These are phyloP conservation scores for Acrocalymma vagum DNA, from an alignment of 2,329 filamentous ascomycete species.

Conservation along the genomic window DNA sequence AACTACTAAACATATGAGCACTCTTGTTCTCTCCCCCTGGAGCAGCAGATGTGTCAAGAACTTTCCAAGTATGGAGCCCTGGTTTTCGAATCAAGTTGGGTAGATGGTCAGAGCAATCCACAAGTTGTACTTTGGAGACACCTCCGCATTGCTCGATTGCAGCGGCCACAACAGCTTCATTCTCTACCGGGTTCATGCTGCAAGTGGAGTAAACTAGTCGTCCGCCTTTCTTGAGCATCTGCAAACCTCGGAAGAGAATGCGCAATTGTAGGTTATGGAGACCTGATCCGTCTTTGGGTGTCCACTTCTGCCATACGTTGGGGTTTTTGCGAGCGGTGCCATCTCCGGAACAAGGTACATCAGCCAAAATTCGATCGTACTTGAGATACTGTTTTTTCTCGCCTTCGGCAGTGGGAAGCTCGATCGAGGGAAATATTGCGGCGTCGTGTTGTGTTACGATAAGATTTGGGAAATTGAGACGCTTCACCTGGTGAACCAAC, in stretches of 20 bases:
- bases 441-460: slow-evolving; percentile 98
- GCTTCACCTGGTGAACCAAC: slow-evolving; percentile 97
- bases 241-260: slow-evolving; percentile 89
- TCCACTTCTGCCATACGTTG: slow-evolving; percentile 96
- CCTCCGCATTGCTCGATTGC: slow-evolving; percentile 93
- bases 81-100: slow-evolving; percentile 78
- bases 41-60: slow-evolving; percentile 66
- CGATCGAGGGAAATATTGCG: slow-evolving; percentile 92
- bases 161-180: slow-evolving; percentile 88
- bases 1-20: slow-evolving; percentile 79
- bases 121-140: slow-evolving; percentile 77
- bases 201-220: slow-evolving; percentile 98
- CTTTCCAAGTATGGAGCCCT: slow-evolving; percentile 83
- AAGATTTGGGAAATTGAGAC: slow-evolving; percentile 93
- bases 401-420: slow-evolving; percentile 70
- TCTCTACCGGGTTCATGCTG: slow-evolving; percentile 98
- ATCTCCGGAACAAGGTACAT: slow-evolving; percentile 96
- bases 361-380: slow-evolving; percentile 94
- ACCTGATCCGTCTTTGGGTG: slow-evolving; percentile 83
- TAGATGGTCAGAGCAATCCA: slow-evolving; percentile 83
- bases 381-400: slow-evolving; percentile 80
- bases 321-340: slow-evolving; percentile 93
- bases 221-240: slow-evolving; percentile 95
- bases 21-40: slow-evolving; percentile 68
- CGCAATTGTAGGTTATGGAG: slow-evolving; percentile 86